Evolutionary conservation across 495 filamentous ascomycete species (phyloP).

Genomic region (Aspergillus affinis): DNA sequence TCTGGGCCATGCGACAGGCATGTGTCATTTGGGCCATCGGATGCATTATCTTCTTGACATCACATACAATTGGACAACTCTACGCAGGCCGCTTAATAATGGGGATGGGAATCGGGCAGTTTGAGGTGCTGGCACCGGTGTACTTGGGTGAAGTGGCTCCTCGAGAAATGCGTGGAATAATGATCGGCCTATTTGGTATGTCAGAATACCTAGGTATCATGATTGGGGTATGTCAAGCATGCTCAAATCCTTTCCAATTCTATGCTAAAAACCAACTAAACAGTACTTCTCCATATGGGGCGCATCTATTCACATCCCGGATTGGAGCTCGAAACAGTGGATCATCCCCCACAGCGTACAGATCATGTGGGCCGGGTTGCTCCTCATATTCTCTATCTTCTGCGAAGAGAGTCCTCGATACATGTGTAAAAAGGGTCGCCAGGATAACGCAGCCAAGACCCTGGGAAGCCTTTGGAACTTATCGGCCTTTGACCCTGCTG

Average conservation of each 20-base stretch:
- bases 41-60: constrained; percentile 56
- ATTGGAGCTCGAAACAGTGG: constrained; percentile 46
- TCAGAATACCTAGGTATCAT: constrained; percentile 64
- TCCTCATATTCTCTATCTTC: constrained; percentile 51
- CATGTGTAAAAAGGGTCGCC: constrained; percentile 48
- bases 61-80: constrained; percentile 52
- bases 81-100: constrained; percentile 61
- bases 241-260: too few species aligned
- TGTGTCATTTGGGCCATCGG: constrained; percentile 59
- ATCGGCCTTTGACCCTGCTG: constrained; percentile 46
- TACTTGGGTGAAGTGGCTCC: constrained; percentile 64
- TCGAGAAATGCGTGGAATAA: constrained; percentile 51
- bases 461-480: constrained; percentile 48
- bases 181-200: constrained; percentile 57
- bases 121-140: constrained; percentile 54
- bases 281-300: constrained; percentile 46
- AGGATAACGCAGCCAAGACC: constrained; percentile 41
- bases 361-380: constrained; percentile 57
- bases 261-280: background rate
- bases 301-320: constrained; percentile 51
- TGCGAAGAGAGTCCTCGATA: constrained; percentile 59
- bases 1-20: constrained; percentile 60
- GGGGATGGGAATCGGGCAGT: constrained; percentile 60
- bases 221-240: constrained; percentile 28
- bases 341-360: constrained; percentile 57